These are phyloP conservation scores for Chlorella sp. DNA, from an alignment of 139 green algal genomes.

Conservation along the genomic window DNA sequence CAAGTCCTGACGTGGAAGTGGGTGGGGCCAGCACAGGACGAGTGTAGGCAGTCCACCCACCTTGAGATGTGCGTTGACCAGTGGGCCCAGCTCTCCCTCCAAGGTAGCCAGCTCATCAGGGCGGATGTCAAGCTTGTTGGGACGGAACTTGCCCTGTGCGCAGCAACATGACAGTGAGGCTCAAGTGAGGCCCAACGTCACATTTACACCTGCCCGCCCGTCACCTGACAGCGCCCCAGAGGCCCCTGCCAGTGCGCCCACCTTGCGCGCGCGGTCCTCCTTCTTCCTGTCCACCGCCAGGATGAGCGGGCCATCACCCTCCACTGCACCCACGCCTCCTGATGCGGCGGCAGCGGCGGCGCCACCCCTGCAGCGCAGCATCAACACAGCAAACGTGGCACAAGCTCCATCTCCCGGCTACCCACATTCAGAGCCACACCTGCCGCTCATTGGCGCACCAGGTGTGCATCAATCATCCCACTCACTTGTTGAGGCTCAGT, in stretches of 20 bases:
- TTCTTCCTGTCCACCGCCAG: slow-evolving; percentile 54
- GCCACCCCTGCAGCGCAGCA: no score
- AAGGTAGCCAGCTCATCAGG: slow-evolving; percentile 61
- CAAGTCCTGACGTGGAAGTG: not conserved
- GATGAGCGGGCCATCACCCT: slow-evolving; percentile 33
- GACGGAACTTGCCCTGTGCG: slow-evolving; percentile 27
- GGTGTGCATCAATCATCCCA: not conserved
- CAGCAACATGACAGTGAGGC: not conserved
- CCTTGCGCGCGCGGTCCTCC: slow-evolving; percentile 50
- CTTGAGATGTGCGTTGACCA: slow-evolving; percentile 31
- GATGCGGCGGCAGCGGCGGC: not conserved
- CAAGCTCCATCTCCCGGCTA: no score
- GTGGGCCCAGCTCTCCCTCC: slow-evolving; percentile 50
- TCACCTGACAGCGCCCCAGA: no score
- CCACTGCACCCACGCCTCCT: not conserved
- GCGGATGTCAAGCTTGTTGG: slow-evolving; percentile 64
- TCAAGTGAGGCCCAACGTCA: no score
- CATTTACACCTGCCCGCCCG: no score
- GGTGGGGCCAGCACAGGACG: not conserved
- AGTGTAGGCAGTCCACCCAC: not conserved
- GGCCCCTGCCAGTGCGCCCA: no score
- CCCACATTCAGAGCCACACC: no score
- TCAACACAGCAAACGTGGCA: no score
- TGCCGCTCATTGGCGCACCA: no score
- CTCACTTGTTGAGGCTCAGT: slow-evolving; percentile 5